These are phyloP conservation scores for Naumovozyma baii DNA, from an alignment of 805 yeast species.

Conservation along the genomic window DNA sequence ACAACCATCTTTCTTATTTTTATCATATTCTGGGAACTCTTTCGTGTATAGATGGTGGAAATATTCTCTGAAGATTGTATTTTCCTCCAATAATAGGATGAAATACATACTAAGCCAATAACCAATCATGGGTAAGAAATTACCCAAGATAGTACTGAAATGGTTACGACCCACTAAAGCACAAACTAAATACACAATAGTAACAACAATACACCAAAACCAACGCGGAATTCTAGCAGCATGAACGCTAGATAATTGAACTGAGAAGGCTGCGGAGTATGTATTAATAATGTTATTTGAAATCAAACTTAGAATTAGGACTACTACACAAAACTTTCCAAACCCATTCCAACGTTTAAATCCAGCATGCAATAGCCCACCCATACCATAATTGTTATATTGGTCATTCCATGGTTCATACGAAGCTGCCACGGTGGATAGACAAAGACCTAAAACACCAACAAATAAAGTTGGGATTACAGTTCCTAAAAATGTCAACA, in stretches of 20 bases:
- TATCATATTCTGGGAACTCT: constrained; percentile 32
- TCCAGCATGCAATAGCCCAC: constrained; percentile 60
- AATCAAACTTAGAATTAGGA: constrained; percentile 63
- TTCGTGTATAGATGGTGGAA: constrained; percentile 35
- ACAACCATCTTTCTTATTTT: too few relatives aligned
- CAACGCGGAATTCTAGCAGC: constrained; percentile 67
- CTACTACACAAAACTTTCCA: constrained; percentile 64
- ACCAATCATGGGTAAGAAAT: constrained; percentile 84
- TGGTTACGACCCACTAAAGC: constrained; percentile 69
- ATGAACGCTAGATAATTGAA: constrained; percentile 50
- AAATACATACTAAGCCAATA: constrained; percentile 84
- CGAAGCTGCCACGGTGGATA: constrained; percentile 55
- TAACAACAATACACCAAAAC: constrained; percentile 57
- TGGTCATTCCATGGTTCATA: constrained; percentile 48
- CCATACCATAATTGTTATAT: constrained; percentile 55
- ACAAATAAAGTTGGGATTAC: constrained; percentile 67
- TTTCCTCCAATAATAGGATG: constrained; percentile 62
- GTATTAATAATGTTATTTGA: constrained; percentile 76
- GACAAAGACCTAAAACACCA: constrained; percentile 60
- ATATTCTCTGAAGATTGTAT: constrained; percentile 51
- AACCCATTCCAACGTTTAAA: constrained; percentile 64
- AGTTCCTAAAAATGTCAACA: constrained; percentile 56
- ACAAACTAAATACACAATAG: constrained; percentile 55
- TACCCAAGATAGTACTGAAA: constrained; percentile 62
- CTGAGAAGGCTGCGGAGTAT: constrained; percentile 72